These are phyloP conservation scores for Calonectria montana DNA, from an alignment of 2,329 filamentous ascomycete genomes.

Conservation along the genomic window DNA sequence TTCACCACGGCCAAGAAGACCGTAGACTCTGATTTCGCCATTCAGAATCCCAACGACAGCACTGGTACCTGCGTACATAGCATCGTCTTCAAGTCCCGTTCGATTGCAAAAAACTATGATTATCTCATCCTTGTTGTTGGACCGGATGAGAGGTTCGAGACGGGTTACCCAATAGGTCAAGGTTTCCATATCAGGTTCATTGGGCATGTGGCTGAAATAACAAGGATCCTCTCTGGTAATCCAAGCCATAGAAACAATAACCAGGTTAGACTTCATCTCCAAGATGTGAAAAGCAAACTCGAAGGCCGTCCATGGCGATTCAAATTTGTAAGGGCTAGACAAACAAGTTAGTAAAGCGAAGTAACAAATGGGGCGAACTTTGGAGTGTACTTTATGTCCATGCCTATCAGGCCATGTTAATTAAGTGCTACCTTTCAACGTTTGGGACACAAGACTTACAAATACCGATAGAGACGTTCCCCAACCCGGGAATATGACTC, in stretches of 20 bases:
- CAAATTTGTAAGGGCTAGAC: conserved; percentile 50
- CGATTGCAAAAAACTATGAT: conserved; percentile 80
- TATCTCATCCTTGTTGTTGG: conserved; percentile 65
- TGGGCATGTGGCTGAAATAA: conserved; percentile 58
- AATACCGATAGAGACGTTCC: conserved; percentile 68
- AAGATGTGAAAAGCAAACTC: conserved; percentile 68
- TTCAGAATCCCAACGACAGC: conserved; percentile 74
- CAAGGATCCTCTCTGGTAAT: conserved; percentile 67
- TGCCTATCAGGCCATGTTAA: conserved; percentile 23
- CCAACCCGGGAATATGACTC: conserved; percentile 58
- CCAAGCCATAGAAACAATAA: conserved; percentile 84
- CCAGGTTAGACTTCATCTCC: conserved; percentile 66
- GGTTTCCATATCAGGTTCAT: conserved; percentile 77
- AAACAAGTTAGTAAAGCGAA: conserved; percentile 17
- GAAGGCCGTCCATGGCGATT: conserved; percentile 52
- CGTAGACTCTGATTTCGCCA: conserved; percentile 76
- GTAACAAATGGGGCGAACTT: background rate
- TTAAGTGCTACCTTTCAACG: too few species aligned
- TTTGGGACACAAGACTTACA: conserved; percentile 48
- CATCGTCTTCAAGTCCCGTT: conserved; percentile 73
- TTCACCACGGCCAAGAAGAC: conserved; percentile 76
- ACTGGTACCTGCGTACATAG: conserved; percentile 79
- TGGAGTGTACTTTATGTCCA: conserved; percentile 69
- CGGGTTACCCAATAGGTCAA: conserved; percentile 81
- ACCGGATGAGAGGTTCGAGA: conserved; percentile 72